Conservation (phyloP, 306 rosid species). For the Cucurbita moschata region DNA sequence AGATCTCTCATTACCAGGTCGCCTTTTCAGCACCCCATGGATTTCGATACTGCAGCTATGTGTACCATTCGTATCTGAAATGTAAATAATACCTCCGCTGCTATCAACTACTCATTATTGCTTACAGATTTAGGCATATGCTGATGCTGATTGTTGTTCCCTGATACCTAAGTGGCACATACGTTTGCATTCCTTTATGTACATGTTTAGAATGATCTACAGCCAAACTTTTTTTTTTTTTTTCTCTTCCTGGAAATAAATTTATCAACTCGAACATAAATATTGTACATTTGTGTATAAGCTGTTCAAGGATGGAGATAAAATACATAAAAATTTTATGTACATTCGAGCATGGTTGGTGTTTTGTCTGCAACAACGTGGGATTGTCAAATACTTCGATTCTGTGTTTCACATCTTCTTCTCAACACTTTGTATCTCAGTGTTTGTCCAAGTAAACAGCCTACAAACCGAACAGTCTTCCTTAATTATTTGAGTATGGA, state of each 20-base stretch:
- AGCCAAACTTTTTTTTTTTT: neutral
- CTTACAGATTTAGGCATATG: neutral
- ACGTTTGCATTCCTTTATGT: neutral
- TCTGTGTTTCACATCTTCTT: too few relatives aligned
- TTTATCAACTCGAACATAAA: neutral
- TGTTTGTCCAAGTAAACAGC: neutral
- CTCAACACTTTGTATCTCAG: neutral
- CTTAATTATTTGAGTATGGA: neutral
- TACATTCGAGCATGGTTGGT: neutral
- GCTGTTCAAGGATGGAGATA: neutral
- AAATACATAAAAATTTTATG: neutral
- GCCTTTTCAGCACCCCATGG: constrained; percentile 38
- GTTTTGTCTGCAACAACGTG: neutral
- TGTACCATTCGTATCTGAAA: constrained; percentile 54
- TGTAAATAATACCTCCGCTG: neutral
- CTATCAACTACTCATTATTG: neutral
- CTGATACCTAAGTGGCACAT: neutral
- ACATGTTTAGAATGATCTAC: neutral
- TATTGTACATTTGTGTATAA: neutral
- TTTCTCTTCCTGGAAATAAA: neutral
- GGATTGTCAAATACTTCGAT: neutral
- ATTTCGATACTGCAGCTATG: constrained; percentile 46
- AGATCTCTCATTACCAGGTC: constrained; percentile 44
- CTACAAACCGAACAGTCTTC: neutral
- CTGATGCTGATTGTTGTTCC: neutral